Evolutionary conservation across 2,329 filamentous ascomycete genomes (phyloP), one percentile per base, ranked within the genome.

Genomic region (Ceratocystiopsis minuta): DNA sequence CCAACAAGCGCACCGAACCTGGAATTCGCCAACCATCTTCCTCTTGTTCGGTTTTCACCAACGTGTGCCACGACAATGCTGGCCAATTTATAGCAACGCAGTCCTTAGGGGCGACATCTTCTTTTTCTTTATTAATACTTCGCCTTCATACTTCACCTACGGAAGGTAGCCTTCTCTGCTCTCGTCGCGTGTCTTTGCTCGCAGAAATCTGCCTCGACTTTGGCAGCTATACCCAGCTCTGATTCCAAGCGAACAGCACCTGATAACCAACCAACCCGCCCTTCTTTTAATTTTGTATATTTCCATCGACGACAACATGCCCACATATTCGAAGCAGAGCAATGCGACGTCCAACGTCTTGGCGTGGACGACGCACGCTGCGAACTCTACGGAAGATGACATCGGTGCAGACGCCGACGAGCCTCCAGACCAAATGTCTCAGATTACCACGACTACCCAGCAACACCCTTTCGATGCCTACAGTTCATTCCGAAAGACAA

Each of bases 381-480:
- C 60, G 46, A 63, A 61, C 39, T 57, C 60, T 18, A 53, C 59
- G 16, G 65, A 70, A 48, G 70, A 74, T 45, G 86, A 94, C 43
- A 58, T 76, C 50, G 63, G 68, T 45, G 44, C 34, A 3, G 32
- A 33, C 13, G 49, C 78, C 40, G 88, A 96, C 59, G 88, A 96
- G 60, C 87, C 87, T 39, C 86, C 87, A 52, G 87, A 95, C 61
- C 39, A 54, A 61, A 54, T 18, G 13, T 43, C 14, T 32, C 18
- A 41, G 15, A 7, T 16, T 16, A 11, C 43, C 20, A 5, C 44
- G 45, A 31, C 39, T 43, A 18, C 53, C 50, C 39, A 51, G 20
- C 17, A 28, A 49, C 37, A 52, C 47, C 4, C 5, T 34, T 2
- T 16, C 18, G 2, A 34, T 7, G 6, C 20, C 16, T 46, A 52